These are phyloP conservation scores for Trichomonascaceae sp. DNA, from an alignment of 1,139 yeast species.

Conservation along the genomic window DNA sequence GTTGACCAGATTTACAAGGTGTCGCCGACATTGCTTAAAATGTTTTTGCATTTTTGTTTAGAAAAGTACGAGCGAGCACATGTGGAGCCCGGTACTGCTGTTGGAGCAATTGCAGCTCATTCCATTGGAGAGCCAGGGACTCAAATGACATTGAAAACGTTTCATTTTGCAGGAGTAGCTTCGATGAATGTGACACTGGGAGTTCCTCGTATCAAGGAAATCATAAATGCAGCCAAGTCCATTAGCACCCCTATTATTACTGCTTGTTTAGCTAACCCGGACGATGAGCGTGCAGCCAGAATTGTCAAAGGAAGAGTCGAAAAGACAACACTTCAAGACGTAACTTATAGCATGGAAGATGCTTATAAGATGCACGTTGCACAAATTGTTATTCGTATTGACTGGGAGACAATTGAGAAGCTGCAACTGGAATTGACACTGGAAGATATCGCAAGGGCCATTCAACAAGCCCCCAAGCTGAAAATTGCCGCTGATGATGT, in stretches of 20 bases:
- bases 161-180: slow-evolving; percentile 99
- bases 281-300: slow-evolving; percentile 96
- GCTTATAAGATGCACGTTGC: slow-evolving; percentile 81
- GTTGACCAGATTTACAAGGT: slow-evolving; percentile 73
- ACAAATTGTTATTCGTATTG: slow-evolving; percentile 74
- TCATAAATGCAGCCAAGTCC: slow-evolving; percentile 90
- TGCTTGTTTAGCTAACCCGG: slow-evolving; percentile 85
- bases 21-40: slow-evolving; percentile 52
- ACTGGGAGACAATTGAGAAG: slow-evolving; percentile 76
- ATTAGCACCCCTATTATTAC: slow-evolving; percentile 97
- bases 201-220: slow-evolving; percentile 98
- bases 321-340: slow-evolving; percentile 81
- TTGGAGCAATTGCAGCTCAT: slow-evolving; percentile 98
- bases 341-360: slow-evolving; percentile 86
- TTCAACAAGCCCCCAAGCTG: slow-evolving; percentile 78
- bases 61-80: slow-evolving; percentile 81
- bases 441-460: slow-evolving; percentile 81
- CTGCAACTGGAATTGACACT: slow-evolving; percentile 82
- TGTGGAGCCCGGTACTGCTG: slow-evolving; percentile 99
- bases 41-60: slow-evolving; percentile 71
- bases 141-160: slow-evolving; percentile 96
- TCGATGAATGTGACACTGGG: slow-evolving; percentile 98
- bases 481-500: slow-evolving; percentile 75
- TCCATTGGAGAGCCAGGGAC: slow-evolving; percentile 99
- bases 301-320: slow-evolving; percentile 97